These are phyloP conservation scores for Ceratorhiza oryzae-sativae DNA, from an alignment of 1,284 basidiomycete genomes.

Conservation along the genomic window DNA sequence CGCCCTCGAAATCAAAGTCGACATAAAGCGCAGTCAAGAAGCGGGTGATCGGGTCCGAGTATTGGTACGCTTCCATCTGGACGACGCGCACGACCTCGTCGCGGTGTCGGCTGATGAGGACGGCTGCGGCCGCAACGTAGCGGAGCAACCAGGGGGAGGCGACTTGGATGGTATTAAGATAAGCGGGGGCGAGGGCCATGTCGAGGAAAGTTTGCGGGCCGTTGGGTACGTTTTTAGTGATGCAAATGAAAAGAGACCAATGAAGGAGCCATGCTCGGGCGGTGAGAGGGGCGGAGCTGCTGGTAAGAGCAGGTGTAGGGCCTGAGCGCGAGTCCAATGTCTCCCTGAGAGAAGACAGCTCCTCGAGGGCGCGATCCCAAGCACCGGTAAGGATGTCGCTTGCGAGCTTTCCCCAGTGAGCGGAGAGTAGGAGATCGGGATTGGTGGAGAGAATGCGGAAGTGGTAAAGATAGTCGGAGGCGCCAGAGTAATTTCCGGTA, in stretches of 20 bases:
- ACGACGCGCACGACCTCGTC: constrained; percentile 90
- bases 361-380: constrained; percentile 93
- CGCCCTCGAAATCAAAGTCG: constrained; percentile 91
- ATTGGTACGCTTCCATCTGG: constrained; percentile 93
- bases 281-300: constrained; percentile 75
- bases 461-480: constrained; percentile 98
- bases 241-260: constrained; percentile 98
- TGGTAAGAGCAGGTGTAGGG: constrained; percentile 47
- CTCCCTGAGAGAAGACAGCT: constrained; percentile 92
- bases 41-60: constrained; percentile 89
- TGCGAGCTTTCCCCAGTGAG: constrained; percentile 98
- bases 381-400: constrained; percentile 94
- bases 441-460: constrained; percentile 97
- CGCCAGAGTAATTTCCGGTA: constrained; percentile 94
- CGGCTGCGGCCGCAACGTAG: constrained; percentile 91
- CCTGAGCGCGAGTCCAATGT: constrained; percentile 82
- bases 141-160: constrained; percentile 94
- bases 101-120: constrained; percentile 87
- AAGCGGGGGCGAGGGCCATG: constrained; percentile 93
- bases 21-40: constrained; percentile 94
- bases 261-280: constrained; percentile 97
- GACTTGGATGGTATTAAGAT: constrained; percentile 98
- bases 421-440: constrained; percentile 88
- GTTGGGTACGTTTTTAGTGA: constrained; percentile 81
- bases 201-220: constrained; percentile 94